Evolutionary conservation across 2,329 filamentous ascomycete genomes (phyloP), one percentile per base, ranked within the genome.

Genomic region (Cryphonectria parasitica): DNA sequence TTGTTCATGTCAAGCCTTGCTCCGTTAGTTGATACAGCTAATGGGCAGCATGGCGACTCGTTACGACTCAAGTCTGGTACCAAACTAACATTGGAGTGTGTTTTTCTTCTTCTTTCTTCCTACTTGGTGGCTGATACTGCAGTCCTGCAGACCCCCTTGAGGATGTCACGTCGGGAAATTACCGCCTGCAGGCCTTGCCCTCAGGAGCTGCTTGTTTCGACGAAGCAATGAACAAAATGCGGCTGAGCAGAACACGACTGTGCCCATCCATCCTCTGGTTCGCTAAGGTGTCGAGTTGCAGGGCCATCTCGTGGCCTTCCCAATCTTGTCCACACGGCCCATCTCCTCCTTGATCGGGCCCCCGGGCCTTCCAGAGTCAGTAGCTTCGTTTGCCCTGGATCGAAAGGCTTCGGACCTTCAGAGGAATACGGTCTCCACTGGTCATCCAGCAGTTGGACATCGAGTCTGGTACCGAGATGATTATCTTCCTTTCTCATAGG

Each of bases 221-320:
- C 41, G 63, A 65, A 15, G 45, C 45, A 54, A 52, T 15, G 28
- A 34, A 36, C 63, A 65, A 36, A 2, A 49, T 31, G 45, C 28
- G 41, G 45, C 63, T 65, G 25, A n/a, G 45, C 25, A 49, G 28
- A 41, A 49, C 17, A n/a, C 36, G 22, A 54, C 52, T 56, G 45
- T 31, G 17, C 43, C 43, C 7, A 19, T 61, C 19, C 22, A 31
- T 25, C 36, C 25, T 52, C 36, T 34, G 43, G 45, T 39, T 66
- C 64, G 64, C 31, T 54, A 60, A 58, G 52, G 36, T 25, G 49
- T 58, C 34, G 31, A 58, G 11, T 8, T 61, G 52, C 62, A 52
- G 66, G 69, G 56, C 39, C 68, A 61, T 68, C 66, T 70, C 69
- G 65, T 70, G 49, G 69, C 65, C 63, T 68, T 58, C 36, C 61